Base-by-base conservation (phyloP, 2,329 filamentous ascomycete species). In the Knufia fluminis region DNA sequence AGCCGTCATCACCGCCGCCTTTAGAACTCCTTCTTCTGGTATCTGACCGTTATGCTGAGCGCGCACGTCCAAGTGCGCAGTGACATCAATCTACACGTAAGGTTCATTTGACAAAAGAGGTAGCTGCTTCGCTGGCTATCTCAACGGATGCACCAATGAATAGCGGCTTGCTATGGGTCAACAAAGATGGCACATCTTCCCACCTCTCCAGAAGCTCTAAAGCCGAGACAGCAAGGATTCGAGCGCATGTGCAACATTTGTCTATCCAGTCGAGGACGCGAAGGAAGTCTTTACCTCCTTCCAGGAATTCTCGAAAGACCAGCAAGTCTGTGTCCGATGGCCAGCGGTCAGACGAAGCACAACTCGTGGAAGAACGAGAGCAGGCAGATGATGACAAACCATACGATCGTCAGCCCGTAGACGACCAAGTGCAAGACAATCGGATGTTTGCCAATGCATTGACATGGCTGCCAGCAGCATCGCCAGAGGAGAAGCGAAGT, bases 161-260 rank as follows among this genome's bases (percentile, higher is more conserved):
- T 23, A 23, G 33, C 4, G 45, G 20, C 4, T 35, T 57, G 12
- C 54, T 57, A 16, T 57, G 55, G 55, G 55, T 57, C 28, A 57
- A 55, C 22, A 57, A 57, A 28, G 52, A 54, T 36, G 42, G 41
- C 14, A 50, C 45, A 23, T 57, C 55, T 6, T 44, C 36, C 16
- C 50, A 56, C 16, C 46, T 57, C 0, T 57, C 55, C 20, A 49
- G 55, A 23, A 57, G 55, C 28, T 57, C 53, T 3, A 54, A 53
- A 31, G 54, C 52, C 33, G 55, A 57, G 26, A 57, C 55, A n/a
- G 44, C 48, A 28, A 48, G 54, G 14, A 57, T 57, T 23, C 53
- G 55, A 16, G 55, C 55, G 35, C 55, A 57, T 52, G 55, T 57
- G 28, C 55, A 57, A 28, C 53, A 56, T 43, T 28, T 48, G 19